phyloP scores from a whole-genome alignment of 768 basidiomycete species.

The Auricularia auricula-judae region DNA sequence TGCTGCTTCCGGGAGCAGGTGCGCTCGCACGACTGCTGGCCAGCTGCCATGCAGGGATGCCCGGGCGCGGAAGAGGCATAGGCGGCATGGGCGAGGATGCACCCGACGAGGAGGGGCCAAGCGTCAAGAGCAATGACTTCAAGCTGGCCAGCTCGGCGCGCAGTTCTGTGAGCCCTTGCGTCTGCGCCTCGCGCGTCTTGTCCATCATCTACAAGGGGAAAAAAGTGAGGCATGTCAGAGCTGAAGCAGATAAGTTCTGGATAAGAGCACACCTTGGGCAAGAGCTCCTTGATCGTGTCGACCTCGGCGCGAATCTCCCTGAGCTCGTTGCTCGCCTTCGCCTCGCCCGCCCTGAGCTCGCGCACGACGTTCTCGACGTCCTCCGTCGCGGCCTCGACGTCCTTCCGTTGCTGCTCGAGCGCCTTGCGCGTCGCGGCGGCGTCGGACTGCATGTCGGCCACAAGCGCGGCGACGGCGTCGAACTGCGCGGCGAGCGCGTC shows the following conservation, averaged over 20 bases:
- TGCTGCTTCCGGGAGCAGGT: slow-evolving; percentile 11
- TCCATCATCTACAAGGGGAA: slow-evolving; percentile 71
- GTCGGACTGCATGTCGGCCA: slow-evolving; percentile 72
- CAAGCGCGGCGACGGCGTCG: slow-evolving; percentile 71
- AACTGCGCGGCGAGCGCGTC: slow-evolving; percentile 81
- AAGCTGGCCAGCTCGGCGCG: slow-evolving; percentile 92
- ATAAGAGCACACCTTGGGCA: slow-evolving; percentile 64
- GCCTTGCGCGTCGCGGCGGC: slow-evolving; percentile 59
- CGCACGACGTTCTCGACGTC: slow-evolving; percentile 63
- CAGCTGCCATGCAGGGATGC: slow-evolving; percentile 90
- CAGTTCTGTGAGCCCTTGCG: slow-evolving; percentile 71
- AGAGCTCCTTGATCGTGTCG: slow-evolving; percentile 78
- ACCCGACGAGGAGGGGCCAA: slow-evolving; percentile 43
- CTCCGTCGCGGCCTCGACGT: slow-evolving; percentile 57
- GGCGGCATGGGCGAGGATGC: slow-evolving; percentile 37
- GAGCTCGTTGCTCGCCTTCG: slow-evolving; percentile 76
- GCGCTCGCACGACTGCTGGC: slow-evolving; percentile 26
- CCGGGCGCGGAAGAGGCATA: slow-evolving; percentile 44
- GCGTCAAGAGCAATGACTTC: slow-evolving; percentile 76
- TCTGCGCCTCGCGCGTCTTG: slow-evolving; percentile 79
- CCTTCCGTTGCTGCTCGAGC: slow-evolving; percentile 65
- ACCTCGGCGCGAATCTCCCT: slow-evolving; percentile 87
- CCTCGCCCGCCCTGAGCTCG: slow-evolving; percentile 70
- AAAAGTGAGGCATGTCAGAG: too few species aligned
- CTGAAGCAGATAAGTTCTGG: too few species aligned